Percentiles rank a stretch among this genome's conserved stretches.
Evolutionary conservation across 495 filamentous ascomycete genomes (phyloP).

Genomic region (Cercophora sp.): DNA sequence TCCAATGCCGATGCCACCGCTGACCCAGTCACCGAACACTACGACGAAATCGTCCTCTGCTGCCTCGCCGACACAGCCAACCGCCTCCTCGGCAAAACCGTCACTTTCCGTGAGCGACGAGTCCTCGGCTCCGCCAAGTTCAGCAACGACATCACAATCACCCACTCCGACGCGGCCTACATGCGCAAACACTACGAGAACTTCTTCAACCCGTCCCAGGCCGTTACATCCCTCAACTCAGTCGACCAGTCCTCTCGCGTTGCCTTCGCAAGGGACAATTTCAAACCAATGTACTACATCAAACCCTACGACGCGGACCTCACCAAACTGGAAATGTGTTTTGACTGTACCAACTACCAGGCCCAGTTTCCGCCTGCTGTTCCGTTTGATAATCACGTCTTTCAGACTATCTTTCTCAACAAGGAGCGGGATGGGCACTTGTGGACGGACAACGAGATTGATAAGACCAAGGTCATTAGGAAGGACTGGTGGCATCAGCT

Average conservation of each 20-base stretch:
- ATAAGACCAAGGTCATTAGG: slow-evolving; percentile 62
- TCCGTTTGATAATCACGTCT: slow-evolving; percentile 55
- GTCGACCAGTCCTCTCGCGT: slow-evolving; percentile 31
- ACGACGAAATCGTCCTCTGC: slow-evolving; percentile 72
- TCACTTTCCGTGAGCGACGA: slow-evolving; percentile 59
- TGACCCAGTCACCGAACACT: slow-evolving; percentile 38
- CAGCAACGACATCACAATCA: slow-evolving; percentile 80
- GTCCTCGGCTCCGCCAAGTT: slow-evolving; percentile 74
- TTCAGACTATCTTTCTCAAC: slow-evolving; percentile 81
- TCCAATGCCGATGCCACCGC: slow-evolving; percentile 23
- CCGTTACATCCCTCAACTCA: slow-evolving; percentile 22
- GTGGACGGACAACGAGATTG: slow-evolving; percentile 72
- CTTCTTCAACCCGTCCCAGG: slow-evolving; percentile 47
- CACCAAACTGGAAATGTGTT: slow-evolving; percentile 78
- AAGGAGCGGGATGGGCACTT: slow-evolving; percentile 55
- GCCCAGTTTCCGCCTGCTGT: slow-evolving; percentile 63
- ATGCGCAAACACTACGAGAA: slow-evolving; percentile 75
- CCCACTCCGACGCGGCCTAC: slow-evolving; percentile 71
- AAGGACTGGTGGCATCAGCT: slow-evolving; percentile 85
- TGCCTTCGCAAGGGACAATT: slow-evolving; percentile 32
- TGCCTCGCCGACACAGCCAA: slow-evolving; percentile 72
- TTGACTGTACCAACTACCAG: slow-evolving; percentile 83
- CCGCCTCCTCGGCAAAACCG: slow-evolving; percentile 57
- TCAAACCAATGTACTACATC: slow-evolving; percentile 79
- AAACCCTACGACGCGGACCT: slow-evolving; percentile 61